Base-by-base conservation (phyloP, 306 rosid genomes). In the Pyrus pyrifolia region DNA sequence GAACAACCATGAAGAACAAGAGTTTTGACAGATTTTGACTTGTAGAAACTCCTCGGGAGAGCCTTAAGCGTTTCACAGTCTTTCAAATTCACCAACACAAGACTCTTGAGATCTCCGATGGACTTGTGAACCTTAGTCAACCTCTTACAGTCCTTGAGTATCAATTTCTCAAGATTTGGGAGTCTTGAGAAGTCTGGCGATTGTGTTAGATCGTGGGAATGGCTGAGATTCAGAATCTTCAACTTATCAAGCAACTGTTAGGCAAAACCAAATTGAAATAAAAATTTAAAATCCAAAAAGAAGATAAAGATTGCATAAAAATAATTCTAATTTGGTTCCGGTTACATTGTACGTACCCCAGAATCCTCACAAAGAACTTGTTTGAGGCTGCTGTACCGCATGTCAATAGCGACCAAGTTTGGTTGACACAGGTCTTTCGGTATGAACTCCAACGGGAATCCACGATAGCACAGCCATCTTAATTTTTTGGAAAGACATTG, bases 211-310 rank as follows among this genome's bases (percentile, higher is more conserved):
- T 46, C 9, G 12, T 49, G 71, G 14, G 86, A 88, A 69, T 85
- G 87, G 33, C 89, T 68, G 0, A 88, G 85, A 77, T 77, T 88
- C 18, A 85, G 86, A 22, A 76, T 27, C 40, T 74, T 85, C 42
- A 88, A 70, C 9, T 30, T 21, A 0, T 77, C 63, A 45, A 83
- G 12, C 60, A 74, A 1, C 85, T 81, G 61, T 73, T 62, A 18
- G 23, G 35, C 3, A 45, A 42, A 8, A 2, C 3, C 18, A 2
- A 42, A 42, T 10, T 42, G 12, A 42, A 42, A 42, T 42, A 42
- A 42, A 10, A 42, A 42, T 2, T 42, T 10, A 2, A 10, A 42
- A 42, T 58, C 62, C 12, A 58, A n/a, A n/a, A 57, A n/a, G 27
- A 58, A 21, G 42, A 35, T 8, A 35, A 35, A 6, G 42, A 35